Conservation (phyloP, 257 asterid species). For the Ballota nigra region DNA sequence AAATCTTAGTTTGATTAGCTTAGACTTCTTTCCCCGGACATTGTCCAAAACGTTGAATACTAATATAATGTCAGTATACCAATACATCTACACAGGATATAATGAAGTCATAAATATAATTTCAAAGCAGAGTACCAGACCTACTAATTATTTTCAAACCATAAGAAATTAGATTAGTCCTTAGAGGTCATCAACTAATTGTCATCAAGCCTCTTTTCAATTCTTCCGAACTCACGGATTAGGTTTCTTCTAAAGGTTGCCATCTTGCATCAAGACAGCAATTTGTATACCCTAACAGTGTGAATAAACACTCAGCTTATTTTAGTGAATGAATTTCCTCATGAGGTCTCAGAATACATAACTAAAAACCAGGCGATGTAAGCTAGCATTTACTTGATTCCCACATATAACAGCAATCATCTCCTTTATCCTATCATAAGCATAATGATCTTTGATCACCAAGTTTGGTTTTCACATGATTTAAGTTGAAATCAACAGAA, state of each 20-base stretch:
- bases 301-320: neutral
- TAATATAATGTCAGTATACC: too few relatives aligned
- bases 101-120: neutral
- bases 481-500: conserved; percentile 13
- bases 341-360: neutral
- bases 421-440: neutral
- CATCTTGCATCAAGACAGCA: neutral
- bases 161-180: neutral
- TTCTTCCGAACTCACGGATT: neutral
- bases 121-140: neutral
- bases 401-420: neutral
- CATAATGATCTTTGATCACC: neutral
- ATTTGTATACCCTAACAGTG: neutral
- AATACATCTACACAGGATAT: neutral
- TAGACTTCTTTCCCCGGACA: too few relatives aligned
- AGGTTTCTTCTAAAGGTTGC: neutral
- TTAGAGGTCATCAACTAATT: neutral
- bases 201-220: neutral
- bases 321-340: neutral
- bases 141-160: neutral
- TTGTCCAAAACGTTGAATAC: too few relatives aligned
- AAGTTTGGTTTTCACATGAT: neutral
- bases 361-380: neutral
- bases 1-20: too few relatives aligned
- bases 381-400: neutral